These are phyloP conservation scores for Trypanosoma platydactyli DNA, from an alignment of 208 protist species.

Conservation along the genomic window DNA sequence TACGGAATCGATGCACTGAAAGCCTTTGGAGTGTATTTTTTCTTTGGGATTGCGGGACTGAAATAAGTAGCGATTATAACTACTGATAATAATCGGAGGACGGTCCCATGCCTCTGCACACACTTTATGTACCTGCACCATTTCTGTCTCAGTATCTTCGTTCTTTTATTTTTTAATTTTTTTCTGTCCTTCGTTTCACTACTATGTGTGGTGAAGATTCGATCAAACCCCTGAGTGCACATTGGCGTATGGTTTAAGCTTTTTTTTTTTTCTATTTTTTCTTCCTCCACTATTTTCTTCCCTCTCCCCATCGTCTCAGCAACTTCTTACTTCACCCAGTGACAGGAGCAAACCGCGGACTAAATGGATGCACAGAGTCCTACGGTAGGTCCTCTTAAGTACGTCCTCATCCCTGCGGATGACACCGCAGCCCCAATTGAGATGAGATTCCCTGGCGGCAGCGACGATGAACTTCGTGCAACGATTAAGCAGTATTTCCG, in stretches of 20 bases:
- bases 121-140: no score
- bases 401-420: slow-evolving; percentile 72
- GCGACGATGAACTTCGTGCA: slow-evolving; percentile 64
- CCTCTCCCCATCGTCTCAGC: slow-evolving; percentile 12
- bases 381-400: slow-evolving; percentile 46
- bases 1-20: no score
- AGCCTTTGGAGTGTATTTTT: no score
- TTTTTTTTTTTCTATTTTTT: slow-evolving; percentile 8
- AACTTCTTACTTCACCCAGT: slow-evolving; percentile 8
- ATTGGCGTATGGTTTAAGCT: no score
- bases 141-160: not conserved
- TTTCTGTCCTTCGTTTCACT: slow-evolving; percentile 5
- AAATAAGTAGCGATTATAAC: no score
- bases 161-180: slow-evolving; percentile 30
- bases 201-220: not conserved
- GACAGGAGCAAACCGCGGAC: slow-evolving; percentile 11
- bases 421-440: slow-evolving; percentile 39
- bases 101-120: no score
- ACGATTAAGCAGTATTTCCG: slow-evolving; percentile 72
- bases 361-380: slow-evolving; percentile 10
- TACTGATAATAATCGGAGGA: no score
- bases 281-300: not conserved
- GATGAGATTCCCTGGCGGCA: slow-evolving; percentile 51
- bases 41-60: no score
- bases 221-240: no score